A percentile compares a stretch with the other conserved stretches of the same genome.
Evolutionary conservation across 257 asterid genomes (phyloP).

Genomic region (Solanum tarijense): DNA sequence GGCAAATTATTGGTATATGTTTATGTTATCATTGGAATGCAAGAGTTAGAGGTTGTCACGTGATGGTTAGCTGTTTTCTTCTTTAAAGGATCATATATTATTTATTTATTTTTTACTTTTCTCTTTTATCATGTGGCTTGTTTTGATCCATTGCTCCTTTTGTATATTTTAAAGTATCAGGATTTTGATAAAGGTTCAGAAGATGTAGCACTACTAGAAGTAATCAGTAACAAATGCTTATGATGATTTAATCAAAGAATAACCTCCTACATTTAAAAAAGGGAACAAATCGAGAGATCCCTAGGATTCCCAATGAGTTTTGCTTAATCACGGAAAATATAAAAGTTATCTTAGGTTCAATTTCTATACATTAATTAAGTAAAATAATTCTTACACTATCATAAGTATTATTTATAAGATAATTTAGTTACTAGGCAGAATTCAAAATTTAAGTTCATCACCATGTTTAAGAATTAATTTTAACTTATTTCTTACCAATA

Average conservation of each 20-base stretch:
- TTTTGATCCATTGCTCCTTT: too few relatives aligned
- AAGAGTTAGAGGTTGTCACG: too few relatives aligned
- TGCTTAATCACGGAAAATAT: neutral
- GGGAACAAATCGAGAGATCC: neutral
- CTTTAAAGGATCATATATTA: too few relatives aligned
- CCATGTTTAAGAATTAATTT: neutral
- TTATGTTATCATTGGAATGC: too few relatives aligned
- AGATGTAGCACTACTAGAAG: neutral
- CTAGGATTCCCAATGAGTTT: neutral
- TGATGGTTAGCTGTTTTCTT: too few relatives aligned
- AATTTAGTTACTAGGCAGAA: neutral
- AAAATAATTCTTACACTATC: neutral
- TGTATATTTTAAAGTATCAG: too few relatives aligned
- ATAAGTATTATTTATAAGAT: neutral
- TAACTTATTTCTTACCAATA: neutral
- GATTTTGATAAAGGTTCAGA: too few relatives aligned
- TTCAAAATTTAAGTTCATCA: neutral
- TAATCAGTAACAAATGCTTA: neutral
- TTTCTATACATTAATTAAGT: neutral
- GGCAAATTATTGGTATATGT: too few relatives aligned
- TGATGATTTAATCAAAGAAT: neutral
- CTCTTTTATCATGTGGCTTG: too few relatives aligned
- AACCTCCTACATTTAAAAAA: neutral
- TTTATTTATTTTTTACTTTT: too few relatives aligned
- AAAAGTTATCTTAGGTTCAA: neutral